These are phyloP conservation scores for Proliferodiscus dingleyae DNA, from an alignment of 2,329 filamentous ascomycete genomes.

Conservation along the genomic window DNA sequence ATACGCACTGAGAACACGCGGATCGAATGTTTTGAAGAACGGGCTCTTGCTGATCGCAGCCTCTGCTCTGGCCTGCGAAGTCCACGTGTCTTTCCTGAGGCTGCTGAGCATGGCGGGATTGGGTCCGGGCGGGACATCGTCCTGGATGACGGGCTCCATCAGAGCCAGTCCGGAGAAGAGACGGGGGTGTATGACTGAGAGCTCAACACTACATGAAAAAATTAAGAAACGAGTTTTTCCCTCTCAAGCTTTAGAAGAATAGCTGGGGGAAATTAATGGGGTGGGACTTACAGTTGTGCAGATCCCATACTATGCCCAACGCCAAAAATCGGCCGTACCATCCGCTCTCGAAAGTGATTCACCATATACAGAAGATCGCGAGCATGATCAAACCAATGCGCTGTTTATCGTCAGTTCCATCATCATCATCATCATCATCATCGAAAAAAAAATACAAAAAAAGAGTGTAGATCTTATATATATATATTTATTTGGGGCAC, in stretches of 20 bases:
- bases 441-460: no score
- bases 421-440: no score
- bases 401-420: slow-evolving; percentile 39
- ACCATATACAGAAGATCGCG: slow-evolving; percentile 77
- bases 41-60: slow-evolving; percentile 39
- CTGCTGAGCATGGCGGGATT: neutral
- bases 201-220: slow-evolving; percentile 49
- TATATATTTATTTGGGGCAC: neutral
- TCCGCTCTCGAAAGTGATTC: slow-evolving; percentile 71
- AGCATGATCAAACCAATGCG: slow-evolving; percentile 77
- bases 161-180: slow-evolving; percentile 69
- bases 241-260: neutral
- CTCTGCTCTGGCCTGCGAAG: neutral
- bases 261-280: neutral
- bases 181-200: slow-evolving; percentile 71
- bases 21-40: slow-evolving; percentile 79
- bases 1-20: slow-evolving; percentile 68
- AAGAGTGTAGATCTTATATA: no score
- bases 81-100: neutral
- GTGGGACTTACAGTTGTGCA: slow-evolving; percentile 47
- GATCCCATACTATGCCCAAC: slow-evolving; percentile 85
- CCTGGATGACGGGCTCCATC: slow-evolving; percentile 72
- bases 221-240: no score
- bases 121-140: slow-evolving; percentile 15
- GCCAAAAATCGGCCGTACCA: slow-evolving; percentile 72